Conservation (phyloP, 441 rosid genomes). For the Pelargonium australe region DNA sequence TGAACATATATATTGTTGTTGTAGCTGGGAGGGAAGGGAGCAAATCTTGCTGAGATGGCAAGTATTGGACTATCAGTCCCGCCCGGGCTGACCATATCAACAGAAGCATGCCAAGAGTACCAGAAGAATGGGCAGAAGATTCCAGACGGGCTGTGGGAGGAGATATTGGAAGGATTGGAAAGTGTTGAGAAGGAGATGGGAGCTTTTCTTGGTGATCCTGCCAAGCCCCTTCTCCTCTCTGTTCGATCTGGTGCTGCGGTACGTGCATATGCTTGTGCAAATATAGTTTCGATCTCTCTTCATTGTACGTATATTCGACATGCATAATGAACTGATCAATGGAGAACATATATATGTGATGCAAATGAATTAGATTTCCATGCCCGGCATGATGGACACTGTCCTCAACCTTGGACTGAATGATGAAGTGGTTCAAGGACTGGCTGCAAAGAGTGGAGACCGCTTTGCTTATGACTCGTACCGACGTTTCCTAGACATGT, state of each 20-base stretch:
- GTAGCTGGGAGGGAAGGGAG: slow-evolving; percentile 96
- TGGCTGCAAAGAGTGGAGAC: slow-evolving; percentile 78
- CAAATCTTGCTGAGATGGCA: slow-evolving; percentile 95
- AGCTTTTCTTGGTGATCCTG: slow-evolving; percentile 69
- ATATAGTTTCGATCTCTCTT: too few relatives aligned
- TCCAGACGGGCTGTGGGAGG: slow-evolving; percentile 75
- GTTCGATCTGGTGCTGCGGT: slow-evolving; percentile 99
- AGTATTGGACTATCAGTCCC: slow-evolving; percentile 93
- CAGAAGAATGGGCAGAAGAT: slow-evolving; percentile 61
- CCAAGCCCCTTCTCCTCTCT: slow-evolving; percentile 86
- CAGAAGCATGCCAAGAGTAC: slow-evolving; percentile 90
- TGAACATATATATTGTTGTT: not conserved
- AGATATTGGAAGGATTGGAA: slow-evolving; percentile 56
- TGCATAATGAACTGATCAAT: too few relatives aligned
- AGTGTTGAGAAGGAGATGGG: slow-evolving; percentile 74
- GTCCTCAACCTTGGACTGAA: slow-evolving; percentile 90
- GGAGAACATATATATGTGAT: too few relatives aligned
- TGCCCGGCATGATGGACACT: slow-evolving; percentile 99
- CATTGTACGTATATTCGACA: too few relatives aligned
- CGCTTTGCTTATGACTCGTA: slow-evolving; percentile 87
- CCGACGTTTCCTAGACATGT: slow-evolving; percentile 92
- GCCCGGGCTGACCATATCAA: slow-evolving; percentile 85
- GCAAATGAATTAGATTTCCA: slow-evolving; percentile 48
- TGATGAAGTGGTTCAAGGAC: slow-evolving; percentile 68
- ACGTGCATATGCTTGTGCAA: slow-evolving; percentile 19